phyloP scores from a whole-genome alignment of 2,329 filamentous ascomycete genomes.

The Alternaria sp. region DNA sequence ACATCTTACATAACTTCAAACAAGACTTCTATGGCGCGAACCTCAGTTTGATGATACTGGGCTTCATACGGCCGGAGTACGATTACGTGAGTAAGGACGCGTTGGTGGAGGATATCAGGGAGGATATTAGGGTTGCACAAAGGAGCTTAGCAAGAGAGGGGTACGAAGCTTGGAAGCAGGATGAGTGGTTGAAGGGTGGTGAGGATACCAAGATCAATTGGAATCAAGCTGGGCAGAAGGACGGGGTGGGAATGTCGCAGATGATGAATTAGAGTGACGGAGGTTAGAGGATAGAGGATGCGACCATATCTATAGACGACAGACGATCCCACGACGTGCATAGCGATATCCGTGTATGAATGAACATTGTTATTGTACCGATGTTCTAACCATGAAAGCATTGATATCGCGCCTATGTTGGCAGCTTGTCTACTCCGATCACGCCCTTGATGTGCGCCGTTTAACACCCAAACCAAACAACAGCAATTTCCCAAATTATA shows the following conservation, averaged over 20 bases:
- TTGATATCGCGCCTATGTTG: background rate
- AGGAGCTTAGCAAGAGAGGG: constrained; percentile 73
- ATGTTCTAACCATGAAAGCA: background rate
- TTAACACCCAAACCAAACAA: background rate
- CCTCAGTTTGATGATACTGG: constrained; percentile 82
- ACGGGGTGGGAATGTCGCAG: constrained; percentile 18
- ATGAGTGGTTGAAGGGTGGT: constrained; percentile 49
- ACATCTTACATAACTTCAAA: constrained; percentile 80
- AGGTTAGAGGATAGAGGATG: background rate
- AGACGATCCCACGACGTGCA: background rate
- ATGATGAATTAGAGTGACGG: constrained; percentile 18
- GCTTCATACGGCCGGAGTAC: constrained; percentile 87
- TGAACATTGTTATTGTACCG: background rate
- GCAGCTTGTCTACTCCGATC: background rate
- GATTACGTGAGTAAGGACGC: constrained; percentile 88
- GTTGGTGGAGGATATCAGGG: constrained; percentile 85
- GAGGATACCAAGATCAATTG: constrained; percentile 9
- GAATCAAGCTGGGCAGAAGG: constrained; percentile 18
- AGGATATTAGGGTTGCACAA: constrained; percentile 85
- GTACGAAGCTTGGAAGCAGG: constrained; percentile 65
- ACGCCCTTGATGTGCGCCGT: background rate
- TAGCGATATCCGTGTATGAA: background rate
- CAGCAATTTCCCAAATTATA: background rate
- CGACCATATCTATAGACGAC: background rate
- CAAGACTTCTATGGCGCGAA: constrained; percentile 85